Evolutionary conservation across 108 stramenopile species (phyloP).

Genomic region (Cyclotella sp.): DNA sequence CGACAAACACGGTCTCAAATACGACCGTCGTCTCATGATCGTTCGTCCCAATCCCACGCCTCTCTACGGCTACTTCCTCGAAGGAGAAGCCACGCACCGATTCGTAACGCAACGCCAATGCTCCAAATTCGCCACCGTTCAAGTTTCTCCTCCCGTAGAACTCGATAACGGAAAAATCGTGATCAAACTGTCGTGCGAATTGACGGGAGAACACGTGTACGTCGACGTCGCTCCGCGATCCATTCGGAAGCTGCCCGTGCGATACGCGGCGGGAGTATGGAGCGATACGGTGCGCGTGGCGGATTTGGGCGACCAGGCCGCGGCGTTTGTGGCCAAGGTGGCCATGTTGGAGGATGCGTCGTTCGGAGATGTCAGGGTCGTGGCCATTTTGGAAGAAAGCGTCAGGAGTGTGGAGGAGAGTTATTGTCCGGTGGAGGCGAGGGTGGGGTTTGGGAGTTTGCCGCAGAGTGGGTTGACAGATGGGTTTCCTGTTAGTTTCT

Average conservation of each 20-base stretch:
- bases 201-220: not conserved
- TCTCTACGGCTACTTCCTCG: slow-evolving; percentile 42
- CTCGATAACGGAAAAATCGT: not conserved
- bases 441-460: slow-evolving; percentile 48
- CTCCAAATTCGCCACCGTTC: not conserved
- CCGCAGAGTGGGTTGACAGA: slow-evolving; percentile 70
- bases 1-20: slow-evolving; percentile 60
- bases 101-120: slow-evolving; percentile 9
- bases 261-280: slow-evolving; percentile 69
- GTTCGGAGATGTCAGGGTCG: slow-evolving; percentile 65
- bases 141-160: not conserved
- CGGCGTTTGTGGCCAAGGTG: slow-evolving; percentile 64
- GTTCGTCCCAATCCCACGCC: slow-evolving; percentile 63
- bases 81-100: slow-evolving; percentile 11
- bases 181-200: slow-evolving; percentile 1
- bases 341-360: slow-evolving; percentile 33
- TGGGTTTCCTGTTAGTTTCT: slow-evolving; percentile 73
- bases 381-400: slow-evolving; percentile 32
- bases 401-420: slow-evolving; percentile 39
- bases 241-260: not conserved
- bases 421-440: slow-evolving; percentile 64
- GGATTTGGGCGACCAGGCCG: slow-evolving; percentile 83
- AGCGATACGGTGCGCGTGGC: slow-evolving; percentile 64
- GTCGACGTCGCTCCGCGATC: not conserved
- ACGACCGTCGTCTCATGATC: slow-evolving; percentile 81